Evolutionary conservation across 192 early-diverging fungal genomes (phyloP).

Genomic region (Backusella morwellensis): DNA sequence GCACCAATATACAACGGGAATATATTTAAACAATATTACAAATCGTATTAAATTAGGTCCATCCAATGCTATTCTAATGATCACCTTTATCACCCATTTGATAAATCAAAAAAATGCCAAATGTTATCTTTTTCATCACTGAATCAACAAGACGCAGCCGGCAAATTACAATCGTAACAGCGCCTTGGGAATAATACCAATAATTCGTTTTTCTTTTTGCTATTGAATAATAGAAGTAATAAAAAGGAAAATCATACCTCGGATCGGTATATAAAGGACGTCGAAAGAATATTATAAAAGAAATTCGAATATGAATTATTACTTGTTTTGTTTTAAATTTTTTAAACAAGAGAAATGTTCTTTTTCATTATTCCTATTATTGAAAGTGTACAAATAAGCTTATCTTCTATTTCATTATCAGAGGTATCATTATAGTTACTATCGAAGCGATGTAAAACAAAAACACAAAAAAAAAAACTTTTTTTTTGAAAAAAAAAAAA

Average conservation of each 20-base stretch:
- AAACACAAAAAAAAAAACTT: background rate
- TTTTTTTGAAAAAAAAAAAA: background rate
- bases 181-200: background rate
- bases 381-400: background rate
- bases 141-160: background rate
- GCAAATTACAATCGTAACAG: background rate
- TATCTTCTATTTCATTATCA: background rate
- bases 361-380: background rate
- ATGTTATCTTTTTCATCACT: background rate
- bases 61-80: too few species aligned
- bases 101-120: background rate
- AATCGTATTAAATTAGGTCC: background rate
- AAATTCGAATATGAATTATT: background rate
- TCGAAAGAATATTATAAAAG: background rate
- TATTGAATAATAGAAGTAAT: background rate
- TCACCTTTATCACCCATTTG: too few species aligned
- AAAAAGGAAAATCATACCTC: background rate
- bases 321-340: background rate
- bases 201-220: background rate
- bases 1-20: background rate
- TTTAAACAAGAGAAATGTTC: background rate
- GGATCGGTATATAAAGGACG: background rate
- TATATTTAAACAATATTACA: background rate
- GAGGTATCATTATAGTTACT: background rate
- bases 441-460: background rate